Evolutionary conservation across 1,284 basidiomycete genomes (phyloP).

Genomic region (Earliella scabrosa): DNA sequence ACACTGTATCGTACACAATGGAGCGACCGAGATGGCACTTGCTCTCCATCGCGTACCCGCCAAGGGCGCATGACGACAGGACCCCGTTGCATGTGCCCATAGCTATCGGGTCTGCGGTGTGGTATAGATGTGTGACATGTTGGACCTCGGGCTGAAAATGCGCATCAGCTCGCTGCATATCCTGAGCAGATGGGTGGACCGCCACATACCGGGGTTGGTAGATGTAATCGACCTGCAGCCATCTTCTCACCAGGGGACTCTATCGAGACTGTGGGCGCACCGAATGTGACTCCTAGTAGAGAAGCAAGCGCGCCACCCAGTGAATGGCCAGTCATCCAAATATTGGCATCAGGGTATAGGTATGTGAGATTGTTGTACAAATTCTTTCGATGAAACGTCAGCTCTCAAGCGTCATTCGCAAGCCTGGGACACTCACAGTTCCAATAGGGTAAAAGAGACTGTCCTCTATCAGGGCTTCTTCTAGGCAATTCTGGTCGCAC

Average conservation of each 20-base stretch:
- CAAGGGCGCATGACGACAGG: conserved; percentile 71
- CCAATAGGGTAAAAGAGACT: conserved; percentile 90
- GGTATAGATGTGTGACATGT: conserved; percentile 83
- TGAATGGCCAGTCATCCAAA: conserved; percentile 94
- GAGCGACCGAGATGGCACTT: conserved; percentile 86
- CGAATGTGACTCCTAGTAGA: conserved; percentile 91
- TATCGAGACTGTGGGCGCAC: conserved; percentile 88
- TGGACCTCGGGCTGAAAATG: conserved; percentile 63
- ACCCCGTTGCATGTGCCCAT: conserved; percentile 85
- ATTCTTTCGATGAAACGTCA: conserved; percentile 55
- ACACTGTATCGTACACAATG: conserved; percentile 91
- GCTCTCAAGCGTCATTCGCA: too few species aligned
- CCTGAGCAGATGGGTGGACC: not conserved
- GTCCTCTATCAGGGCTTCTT: conserved; percentile 80
- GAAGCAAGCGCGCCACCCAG: conserved; percentile 85
- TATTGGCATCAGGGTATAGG: conserved; percentile 90
- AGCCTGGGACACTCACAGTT: conserved; percentile 53
- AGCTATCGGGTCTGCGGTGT: conserved; percentile 86
- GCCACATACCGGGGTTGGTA: conserved; percentile 75
- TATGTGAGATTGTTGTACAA: conserved; percentile 93
- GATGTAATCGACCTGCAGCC: conserved; percentile 85
- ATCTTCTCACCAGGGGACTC: conserved; percentile 92
- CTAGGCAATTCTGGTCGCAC: conserved; percentile 86
- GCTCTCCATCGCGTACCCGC: conserved; percentile 81
- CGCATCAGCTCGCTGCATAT: not conserved